Percentiles rank a stretch among this genome's conserved stretches.
phyloP scores from a whole-genome alignment of 1,284 basidiomycete species.

The Cryptococcus sp. region DNA sequence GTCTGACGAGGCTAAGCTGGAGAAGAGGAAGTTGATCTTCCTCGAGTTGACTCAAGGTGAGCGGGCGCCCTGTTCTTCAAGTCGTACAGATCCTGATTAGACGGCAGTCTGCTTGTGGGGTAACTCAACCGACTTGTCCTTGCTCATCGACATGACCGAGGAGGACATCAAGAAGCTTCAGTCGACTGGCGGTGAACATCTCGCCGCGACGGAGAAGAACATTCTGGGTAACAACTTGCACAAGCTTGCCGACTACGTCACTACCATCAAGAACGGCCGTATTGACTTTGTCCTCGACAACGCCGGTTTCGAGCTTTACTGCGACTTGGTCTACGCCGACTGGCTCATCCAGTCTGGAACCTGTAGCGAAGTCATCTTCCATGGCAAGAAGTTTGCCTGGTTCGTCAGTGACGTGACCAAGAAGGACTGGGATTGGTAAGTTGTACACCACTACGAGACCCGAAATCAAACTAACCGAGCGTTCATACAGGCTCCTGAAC shows the following conservation, averaged over 20 bases:
- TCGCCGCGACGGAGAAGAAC: slow-evolving; percentile 95
- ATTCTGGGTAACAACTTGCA: slow-evolving; percentile 59
- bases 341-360: slow-evolving; percentile 84
- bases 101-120: slow-evolving; percentile 84
- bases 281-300: slow-evolving; percentile 74
- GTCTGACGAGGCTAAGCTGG: slow-evolving; percentile 63
- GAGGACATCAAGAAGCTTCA: slow-evolving; percentile 98
- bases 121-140: slow-evolving; percentile 93
- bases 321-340: slow-evolving; percentile 90
- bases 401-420: slow-evolving; percentile 96
- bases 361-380: slow-evolving; percentile 84
- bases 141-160: slow-evolving; percentile 98
- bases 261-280: slow-evolving; percentile 73
- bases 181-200: slow-evolving; percentile 90
- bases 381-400: slow-evolving; percentile 62
- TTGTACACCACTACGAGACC: not conserved
- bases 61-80: slow-evolving; percentile 8
- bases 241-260: slow-evolving; percentile 79
- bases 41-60: slow-evolving; percentile 85
- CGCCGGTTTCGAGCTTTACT: slow-evolving; percentile 82
- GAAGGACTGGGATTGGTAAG: slow-evolving; percentile 90
- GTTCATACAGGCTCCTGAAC: slow-evolving; percentile 63
- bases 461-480: slow-evolving; percentile 2
- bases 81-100: slow-evolving; percentile 9
- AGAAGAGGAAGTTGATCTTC: slow-evolving; percentile 88